phyloP scores from a whole-genome alignment of 1,284 basidiomycete species.

The Malassezia brasiliensis region DNA sequence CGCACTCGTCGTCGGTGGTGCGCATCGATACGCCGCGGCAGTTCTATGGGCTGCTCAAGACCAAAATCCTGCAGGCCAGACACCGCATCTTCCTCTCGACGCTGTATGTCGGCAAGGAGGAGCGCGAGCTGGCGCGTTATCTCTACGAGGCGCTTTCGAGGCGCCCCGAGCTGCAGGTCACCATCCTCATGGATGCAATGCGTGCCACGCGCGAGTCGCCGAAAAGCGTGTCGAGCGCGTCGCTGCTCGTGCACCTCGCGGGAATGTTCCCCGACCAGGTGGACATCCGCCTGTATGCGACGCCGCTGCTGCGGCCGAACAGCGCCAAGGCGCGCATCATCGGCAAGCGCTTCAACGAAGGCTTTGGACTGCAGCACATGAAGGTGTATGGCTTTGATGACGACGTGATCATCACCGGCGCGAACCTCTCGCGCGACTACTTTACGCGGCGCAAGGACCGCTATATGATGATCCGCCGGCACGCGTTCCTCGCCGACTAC shows the following conservation, averaged over 20 bases:
- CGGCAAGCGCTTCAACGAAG: slow-evolving; percentile 89
- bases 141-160: slow-evolving; percentile 25
- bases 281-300: slow-evolving; percentile 63
- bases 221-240: slow-evolving; percentile 52
- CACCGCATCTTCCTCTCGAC: slow-evolving; percentile 32
- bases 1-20: not conserved
- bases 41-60: slow-evolving; percentile 17
- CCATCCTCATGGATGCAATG: slow-evolving; percentile 76
- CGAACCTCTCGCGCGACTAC: slow-evolving; percentile 89
- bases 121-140: slow-evolving; percentile 25
- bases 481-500: slow-evolving; percentile 65
- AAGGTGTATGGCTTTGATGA: slow-evolving; percentile 92
- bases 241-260: slow-evolving; percentile 28
- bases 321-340: slow-evolving; percentile 58
- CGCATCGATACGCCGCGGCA: slow-evolving; percentile 16
- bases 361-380: slow-evolving; percentile 95
- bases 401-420: slow-evolving; percentile 81
- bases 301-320: slow-evolving; percentile 59
- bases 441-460: slow-evolving; percentile 91
- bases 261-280: slow-evolving; percentile 61
- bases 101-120: slow-evolving; percentile 40
- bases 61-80: slow-evolving; percentile 19
- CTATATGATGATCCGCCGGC: slow-evolving; percentile 66
- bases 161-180: slow-evolving; percentile 60
- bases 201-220: slow-evolving; percentile 73